Evolutionary conservation across 352 stramenopile genomes (phyloP), one percentile per base, ranked within the genome.

Genomic region (Phytophthora aleatoria): DNA sequence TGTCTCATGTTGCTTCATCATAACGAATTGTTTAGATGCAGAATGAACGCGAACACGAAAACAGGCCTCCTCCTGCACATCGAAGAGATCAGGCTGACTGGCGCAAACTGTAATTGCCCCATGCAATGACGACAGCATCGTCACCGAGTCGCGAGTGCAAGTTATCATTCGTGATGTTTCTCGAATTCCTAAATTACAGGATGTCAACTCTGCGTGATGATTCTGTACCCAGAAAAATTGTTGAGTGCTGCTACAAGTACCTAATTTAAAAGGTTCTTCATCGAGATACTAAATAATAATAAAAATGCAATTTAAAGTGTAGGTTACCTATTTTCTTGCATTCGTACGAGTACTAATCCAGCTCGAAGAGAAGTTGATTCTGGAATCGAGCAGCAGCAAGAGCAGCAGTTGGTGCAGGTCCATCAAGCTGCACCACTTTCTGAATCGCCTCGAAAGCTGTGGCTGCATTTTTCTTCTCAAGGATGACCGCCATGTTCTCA

Each of bases 401-500:
- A 27, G 69, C 47, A n/a, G 64, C 48, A 7, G 48, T 8, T 27
- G 62, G 38, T n/a, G 58, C 28, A 20, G 58, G 16, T 9, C 11
- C 43, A 35, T 67, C 27, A 38, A 50, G 20, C 53, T 52, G 5
- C 24, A 26, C 15, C 2, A 36, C 7, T 12, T 48, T 35, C 24
- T 45, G 11, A 38, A 13, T 27, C n/a, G 30, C n/a, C 5, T 54
- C 48, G 4, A 15, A 1, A 31, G 9, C 27, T 45, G 8, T 1
- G 1, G 38, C 3, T 11, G 56, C 9, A 10, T 9, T 9, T 61
- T 73, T 52, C 52, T 87, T 86, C 44, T 83, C 74, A 20, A 91
- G 52, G 31, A 93, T 79, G 38, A 93, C 41, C n/a, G 75, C 82
- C 69, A 91, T 74, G 57, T 93, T 93, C 48, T 93, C 82, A 27